phyloP scores from a whole-genome alignment of 257 asterid species.

The Galeopsis tetrahit region DNA sequence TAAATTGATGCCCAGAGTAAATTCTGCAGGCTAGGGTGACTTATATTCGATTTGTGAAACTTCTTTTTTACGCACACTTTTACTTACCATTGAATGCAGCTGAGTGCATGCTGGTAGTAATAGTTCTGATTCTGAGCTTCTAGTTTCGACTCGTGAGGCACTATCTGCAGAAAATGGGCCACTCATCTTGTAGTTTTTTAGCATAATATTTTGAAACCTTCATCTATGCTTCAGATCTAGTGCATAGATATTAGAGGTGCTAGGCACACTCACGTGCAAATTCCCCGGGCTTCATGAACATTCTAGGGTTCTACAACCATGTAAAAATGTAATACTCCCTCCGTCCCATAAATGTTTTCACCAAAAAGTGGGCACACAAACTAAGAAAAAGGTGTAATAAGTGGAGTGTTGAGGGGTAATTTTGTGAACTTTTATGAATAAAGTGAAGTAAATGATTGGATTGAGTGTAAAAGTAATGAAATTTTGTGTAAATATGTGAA shows the following conservation, averaged over 20 bases:
- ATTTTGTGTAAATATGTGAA: too few species aligned
- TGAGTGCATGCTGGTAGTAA: background rate
- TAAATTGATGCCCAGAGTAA: background rate
- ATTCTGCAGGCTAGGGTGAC: background rate
- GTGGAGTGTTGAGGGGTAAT: too few species aligned
- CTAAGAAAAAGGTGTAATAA: too few species aligned
- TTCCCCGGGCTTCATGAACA: background rate
- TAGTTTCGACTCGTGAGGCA: background rate
- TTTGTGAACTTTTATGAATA: too few species aligned
- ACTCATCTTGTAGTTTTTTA: background rate
- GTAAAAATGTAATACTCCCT: background rate
- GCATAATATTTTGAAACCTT: slow-evolving; percentile 5
- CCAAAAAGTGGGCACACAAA: too few species aligned
- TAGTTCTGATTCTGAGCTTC: background rate
- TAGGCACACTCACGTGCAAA: background rate
- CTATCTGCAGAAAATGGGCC: slow-evolving; percentile 9
- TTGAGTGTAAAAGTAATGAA: too few species aligned
- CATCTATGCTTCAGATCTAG: slow-evolving; percentile 12
- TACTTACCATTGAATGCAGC: background rate
- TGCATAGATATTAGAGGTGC: background rate
- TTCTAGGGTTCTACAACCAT: background rate
- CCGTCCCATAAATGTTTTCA: too few species aligned
- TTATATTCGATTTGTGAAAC: background rate
- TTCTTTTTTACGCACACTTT: background rate
- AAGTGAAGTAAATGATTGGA: too few species aligned